Evolutionary conservation across 116 monocot species (phyloP).

Genomic region (Cymodocea nodosa): DNA sequence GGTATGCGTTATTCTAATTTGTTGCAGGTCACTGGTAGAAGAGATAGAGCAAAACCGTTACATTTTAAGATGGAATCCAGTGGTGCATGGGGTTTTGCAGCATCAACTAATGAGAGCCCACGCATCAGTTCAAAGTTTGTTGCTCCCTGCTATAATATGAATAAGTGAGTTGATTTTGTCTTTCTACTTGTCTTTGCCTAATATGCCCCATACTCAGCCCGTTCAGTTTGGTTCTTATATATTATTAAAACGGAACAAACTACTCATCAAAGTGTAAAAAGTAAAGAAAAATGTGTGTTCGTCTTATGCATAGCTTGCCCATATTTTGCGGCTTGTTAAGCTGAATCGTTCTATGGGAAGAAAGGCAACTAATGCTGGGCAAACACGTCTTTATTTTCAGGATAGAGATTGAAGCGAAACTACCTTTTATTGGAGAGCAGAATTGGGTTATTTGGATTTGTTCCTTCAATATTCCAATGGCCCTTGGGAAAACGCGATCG

Average conservation of each 20-base stretch:
- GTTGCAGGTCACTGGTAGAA: constrained; percentile 90
- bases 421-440: constrained; percentile 80
- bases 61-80: constrained; percentile 87
- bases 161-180: constrained; percentile 51
- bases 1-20: not conserved
- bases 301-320: not conserved
- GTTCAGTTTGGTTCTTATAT: no score
- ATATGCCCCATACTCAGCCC: no score
- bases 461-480: constrained; percentile 99
- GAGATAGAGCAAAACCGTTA: constrained; percentile 89
- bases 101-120: constrained; percentile 68
- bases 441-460: constrained; percentile 99
- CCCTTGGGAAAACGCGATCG: constrained; percentile 92
- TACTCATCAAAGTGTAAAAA: not conserved
- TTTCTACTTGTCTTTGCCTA: not conserved
- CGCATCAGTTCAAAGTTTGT: constrained; percentile 70
- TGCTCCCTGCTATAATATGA: constrained; percentile 80
- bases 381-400: constrained; percentile 18
- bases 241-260: not conserved
- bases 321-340: not conserved
- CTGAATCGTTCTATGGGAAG: no score
- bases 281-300: no score
- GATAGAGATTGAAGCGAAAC: constrained; percentile 81
- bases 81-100: constrained; percentile 73
- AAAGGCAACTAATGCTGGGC: not conserved